Evolutionary conservation across 495 filamentous ascomycete genomes (phyloP).

Genomic region (Aspergillus nanangensis): DNA sequence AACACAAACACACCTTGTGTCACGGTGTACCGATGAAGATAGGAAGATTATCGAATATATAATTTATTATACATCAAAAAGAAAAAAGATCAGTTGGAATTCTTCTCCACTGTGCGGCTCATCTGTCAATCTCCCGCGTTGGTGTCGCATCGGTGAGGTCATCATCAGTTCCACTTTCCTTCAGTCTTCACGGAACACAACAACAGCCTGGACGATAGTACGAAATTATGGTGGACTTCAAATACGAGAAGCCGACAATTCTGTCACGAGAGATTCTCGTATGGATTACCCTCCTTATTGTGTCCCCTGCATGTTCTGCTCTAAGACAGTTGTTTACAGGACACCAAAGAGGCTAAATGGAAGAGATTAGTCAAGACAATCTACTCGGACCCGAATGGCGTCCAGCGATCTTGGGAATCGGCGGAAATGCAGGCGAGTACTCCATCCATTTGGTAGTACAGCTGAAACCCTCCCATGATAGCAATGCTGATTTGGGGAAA

Average conservation of each 20-base stretch:
- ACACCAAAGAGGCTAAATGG: slow-evolving; percentile 64
- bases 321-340: slow-evolving; percentile 18
- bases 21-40: no score
- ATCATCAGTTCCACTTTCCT: no score
- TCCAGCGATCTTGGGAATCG: slow-evolving; percentile 73
- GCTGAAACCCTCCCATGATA: neutral
- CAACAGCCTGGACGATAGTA: no score
- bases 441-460: neutral
- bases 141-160: no score
- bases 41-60: no score
- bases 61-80: no score
- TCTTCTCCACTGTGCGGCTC: no score
- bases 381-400: slow-evolving; percentile 67
- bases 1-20: no score
- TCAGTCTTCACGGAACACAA: no score
- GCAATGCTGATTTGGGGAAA: neutral
- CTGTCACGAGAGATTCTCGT: neutral
- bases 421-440: slow-evolving; percentile 59
- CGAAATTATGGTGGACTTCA: neutral
- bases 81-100: no score
- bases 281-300: neutral
- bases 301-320: neutral
- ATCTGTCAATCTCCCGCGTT: no score
- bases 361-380: slow-evolving; percentile 65
- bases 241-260: neutral